Base-by-base conservation (phyloP, 805 yeast species). In the Lachancea quebecensis region DNA sequence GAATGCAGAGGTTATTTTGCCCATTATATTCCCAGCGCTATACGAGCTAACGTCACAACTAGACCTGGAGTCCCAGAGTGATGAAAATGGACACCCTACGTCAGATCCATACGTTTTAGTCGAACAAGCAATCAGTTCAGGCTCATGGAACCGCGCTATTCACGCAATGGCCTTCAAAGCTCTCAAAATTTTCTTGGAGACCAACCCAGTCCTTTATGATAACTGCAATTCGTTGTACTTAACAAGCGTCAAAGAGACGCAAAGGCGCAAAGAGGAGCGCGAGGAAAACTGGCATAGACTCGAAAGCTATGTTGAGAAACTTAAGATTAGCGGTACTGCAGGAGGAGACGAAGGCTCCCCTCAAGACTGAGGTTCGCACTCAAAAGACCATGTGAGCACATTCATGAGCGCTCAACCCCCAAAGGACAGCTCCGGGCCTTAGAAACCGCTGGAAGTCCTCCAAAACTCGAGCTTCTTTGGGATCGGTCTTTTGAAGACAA, bases 81-180 rank as follows among this genome's bases (percentile, higher is more conserved):
- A 50, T 7, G 64, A 60, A 29, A 58, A 57, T 40, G 59, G 58
- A 14, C 35, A 27, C 10, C 33, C 45, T n/a, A 46, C 49, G 9
- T 52, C 64, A 7, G 69, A 65, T 45, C 69, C 68, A 17, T 65
- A 64, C 47, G 52, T 63, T 57, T 52, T 64, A 44, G 69, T 65
- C 16, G 69, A 65, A 44, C 68, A 65, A 53, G 69, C 69, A 7
- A 65, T 65, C n/a, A 63, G 63, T 39, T 68, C 75, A 6, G 75
- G 78, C 35, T 91, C 85, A 57, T 93, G 99, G 99, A 93, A 93
- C 65, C 77, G 93, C 57, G 88, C 95, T 33, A 90, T 93, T 37
- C 93, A 91, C 54, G 81, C 87, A 40, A 78, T 91, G 73, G 95
- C 96, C 1, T 89, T 79, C 68, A 85, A 85, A 47, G 96, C 98